Conservation (phyloP, 495 filamentous ascomycete species). For the Gamarada debralockiae region DNA sequence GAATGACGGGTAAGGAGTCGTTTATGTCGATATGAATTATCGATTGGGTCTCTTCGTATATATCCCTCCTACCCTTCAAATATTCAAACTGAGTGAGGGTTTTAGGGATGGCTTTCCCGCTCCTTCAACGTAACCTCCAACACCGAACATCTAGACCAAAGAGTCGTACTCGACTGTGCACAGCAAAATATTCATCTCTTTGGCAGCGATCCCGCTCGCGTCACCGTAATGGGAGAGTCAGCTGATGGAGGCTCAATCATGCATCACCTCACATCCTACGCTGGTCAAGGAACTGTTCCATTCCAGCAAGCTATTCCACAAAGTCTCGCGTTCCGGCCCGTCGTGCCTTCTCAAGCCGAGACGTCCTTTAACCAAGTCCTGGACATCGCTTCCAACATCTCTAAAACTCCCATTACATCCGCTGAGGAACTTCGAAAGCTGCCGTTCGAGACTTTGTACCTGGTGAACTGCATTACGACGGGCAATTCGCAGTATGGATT, state of each 20-base stretch:
- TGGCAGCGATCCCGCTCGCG: conserved; percentile 58
- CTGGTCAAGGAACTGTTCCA: conserved; percentile 25
- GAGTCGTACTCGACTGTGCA: conserved; percentile 67
- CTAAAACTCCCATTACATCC: too few relatives aligned
- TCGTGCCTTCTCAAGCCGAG: too few relatives aligned
- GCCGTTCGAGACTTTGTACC: too few relatives aligned
- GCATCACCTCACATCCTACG: conserved; percentile 60
- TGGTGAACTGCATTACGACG: too few relatives aligned
- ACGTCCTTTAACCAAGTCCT: too few relatives aligned
- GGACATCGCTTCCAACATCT: too few relatives aligned
- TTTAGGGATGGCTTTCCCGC: conserved; percentile 9
- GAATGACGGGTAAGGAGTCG: conserved; percentile 41
- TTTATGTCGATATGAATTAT: conserved; percentile 62
- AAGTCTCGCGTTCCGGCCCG: conserved; percentile 15
- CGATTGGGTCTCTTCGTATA: conserved; percentile 31
- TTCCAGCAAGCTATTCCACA: conserved; percentile 26
- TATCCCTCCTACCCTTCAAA: neutral
- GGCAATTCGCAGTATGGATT: too few relatives aligned
- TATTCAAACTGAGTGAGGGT: neutral
- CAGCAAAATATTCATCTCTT: conserved; percentile 64
- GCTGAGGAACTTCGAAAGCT: too few relatives aligned
- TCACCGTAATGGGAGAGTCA: conserved; percentile 70
- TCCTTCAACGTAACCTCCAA: conserved; percentile 55
- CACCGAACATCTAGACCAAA: conserved; percentile 63
- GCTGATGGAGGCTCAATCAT: conserved; percentile 65